These are phyloP conservation scores for Aquilaria malaccensis DNA, from an alignment of 345 rosid species.

Conservation along the genomic window DNA sequence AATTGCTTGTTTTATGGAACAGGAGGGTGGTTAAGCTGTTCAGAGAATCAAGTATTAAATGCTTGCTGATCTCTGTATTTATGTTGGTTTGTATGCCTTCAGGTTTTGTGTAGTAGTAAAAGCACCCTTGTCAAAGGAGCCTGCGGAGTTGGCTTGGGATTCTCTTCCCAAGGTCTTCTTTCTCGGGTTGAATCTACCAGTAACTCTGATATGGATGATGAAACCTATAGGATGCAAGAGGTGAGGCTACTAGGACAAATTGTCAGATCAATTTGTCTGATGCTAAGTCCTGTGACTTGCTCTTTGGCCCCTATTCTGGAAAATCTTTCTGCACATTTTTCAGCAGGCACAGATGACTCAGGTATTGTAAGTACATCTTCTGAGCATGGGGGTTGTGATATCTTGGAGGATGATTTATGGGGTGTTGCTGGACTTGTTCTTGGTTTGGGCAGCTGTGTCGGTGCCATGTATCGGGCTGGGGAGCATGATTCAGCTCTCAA, in stretches of 20 bases:
- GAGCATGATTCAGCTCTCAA: conserved; percentile 52
- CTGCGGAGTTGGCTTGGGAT: conserved; percentile 88
- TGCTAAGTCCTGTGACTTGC: conserved; percentile 35
- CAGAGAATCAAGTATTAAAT: too few species aligned
- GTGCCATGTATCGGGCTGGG: conserved; percentile 74
- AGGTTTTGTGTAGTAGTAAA: conserved; percentile 81
- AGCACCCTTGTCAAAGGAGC: conserved; percentile 89
- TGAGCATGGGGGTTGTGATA: conserved; percentile 40
- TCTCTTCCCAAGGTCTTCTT: conserved; percentile 76
- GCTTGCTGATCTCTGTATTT: too few species aligned
- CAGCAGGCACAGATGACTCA: conserved; percentile 24
- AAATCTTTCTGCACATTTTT: conserved; percentile 36
- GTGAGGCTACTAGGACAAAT: conserved; percentile 50
- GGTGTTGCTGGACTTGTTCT: conserved; percentile 86
- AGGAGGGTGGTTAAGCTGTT: too few species aligned
- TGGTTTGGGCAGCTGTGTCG: conserved; percentile 74
- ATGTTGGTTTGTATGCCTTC: conserved; percentile 16
- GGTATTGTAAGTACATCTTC: conserved; percentile 22
- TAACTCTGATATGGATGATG: conserved; percentile 34
- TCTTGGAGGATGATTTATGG: conserved; percentile 81
- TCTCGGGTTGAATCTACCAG: conserved; percentile 41
- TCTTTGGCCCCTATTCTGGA: conserved; percentile 42
- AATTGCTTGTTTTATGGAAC: too few species aligned
- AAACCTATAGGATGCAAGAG: conserved; percentile 53
- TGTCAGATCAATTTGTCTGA: conserved; percentile 41